Evolutionary conservation across 139 green algal genomes (phyloP).

Genomic region (Chlorella sp.): DNA sequence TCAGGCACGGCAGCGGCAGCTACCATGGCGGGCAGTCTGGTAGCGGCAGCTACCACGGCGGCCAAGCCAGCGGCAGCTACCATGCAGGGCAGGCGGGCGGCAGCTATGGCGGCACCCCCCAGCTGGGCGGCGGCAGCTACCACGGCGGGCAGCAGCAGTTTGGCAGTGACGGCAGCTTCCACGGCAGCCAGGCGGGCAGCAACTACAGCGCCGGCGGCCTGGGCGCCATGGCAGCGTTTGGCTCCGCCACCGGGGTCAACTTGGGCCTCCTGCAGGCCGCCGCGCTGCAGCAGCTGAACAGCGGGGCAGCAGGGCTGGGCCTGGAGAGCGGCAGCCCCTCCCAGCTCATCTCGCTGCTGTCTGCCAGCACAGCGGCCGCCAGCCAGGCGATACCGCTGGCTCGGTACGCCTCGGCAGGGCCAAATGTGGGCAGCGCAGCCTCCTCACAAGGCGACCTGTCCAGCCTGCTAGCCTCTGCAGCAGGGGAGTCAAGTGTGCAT

Average conservation of each 20-base stretch:
- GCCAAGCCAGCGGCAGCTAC: background rate
- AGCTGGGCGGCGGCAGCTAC: background rate
- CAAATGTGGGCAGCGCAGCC: background rate
- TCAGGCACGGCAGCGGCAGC: background rate
- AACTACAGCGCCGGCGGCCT: background rate
- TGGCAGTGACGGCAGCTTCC: background rate
- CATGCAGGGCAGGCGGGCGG: background rate
- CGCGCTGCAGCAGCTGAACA: constrained; percentile 29
- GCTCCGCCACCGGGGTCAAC: background rate
- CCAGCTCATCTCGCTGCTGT: constrained; percentile 33
- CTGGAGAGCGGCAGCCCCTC: constrained; percentile 28
- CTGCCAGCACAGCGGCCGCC: constrained; percentile 11
- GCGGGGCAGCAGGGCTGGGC: background rate
- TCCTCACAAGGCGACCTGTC: constrained; percentile 38
- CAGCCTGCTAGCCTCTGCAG: constrained; percentile 26
- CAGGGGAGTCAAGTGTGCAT: constrained; percentile 8
- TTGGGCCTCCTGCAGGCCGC: constrained; percentile 29
- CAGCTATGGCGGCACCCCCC: background rate
- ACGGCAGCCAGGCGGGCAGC: background rate
- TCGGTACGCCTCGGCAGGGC: background rate
- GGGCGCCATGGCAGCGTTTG: background rate
- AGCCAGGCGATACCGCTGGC: background rate
- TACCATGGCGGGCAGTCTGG: constrained; percentile 17
- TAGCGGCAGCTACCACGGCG: background rate
- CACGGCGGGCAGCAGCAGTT: background rate